A percentile compares a stretch with the other conserved stretches of the same genome.
phyloP scores from a whole-genome alignment of 179 eudicot genomes.

The Actinidia polygama region DNA sequence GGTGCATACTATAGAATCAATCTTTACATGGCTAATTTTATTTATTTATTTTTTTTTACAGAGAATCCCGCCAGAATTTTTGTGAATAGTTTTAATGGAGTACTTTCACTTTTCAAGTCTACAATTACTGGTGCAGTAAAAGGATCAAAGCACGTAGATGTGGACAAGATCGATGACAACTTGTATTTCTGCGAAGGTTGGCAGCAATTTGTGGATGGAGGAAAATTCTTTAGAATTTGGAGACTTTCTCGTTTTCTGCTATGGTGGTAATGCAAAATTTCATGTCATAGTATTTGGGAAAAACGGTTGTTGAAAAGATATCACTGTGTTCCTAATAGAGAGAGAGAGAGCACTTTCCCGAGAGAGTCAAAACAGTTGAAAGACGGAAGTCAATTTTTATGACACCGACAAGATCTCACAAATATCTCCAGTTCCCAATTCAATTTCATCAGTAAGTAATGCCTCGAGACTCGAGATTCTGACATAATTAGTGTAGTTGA shows the following conservation, averaged over 20 bases:
- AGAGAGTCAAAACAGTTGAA: not conserved
- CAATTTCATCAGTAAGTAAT: not conserved
- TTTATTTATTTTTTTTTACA: too few species aligned
- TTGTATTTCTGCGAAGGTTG: constrained; percentile 26
- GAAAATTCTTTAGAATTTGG: constrained; percentile 19
- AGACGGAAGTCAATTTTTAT: not conserved
- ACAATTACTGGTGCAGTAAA: constrained; percentile 8
- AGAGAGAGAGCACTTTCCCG: not conserved
- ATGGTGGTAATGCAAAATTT: constrained; percentile 8
- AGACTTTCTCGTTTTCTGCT: constrained; percentile 9
- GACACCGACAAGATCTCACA: too few species aligned
- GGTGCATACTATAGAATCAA: too few species aligned
- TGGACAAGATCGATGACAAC: constrained; percentile 1
- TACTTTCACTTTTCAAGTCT: constrained; percentile 1
- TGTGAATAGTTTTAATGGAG: constrained; percentile 1
- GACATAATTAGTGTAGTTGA: not conserved
- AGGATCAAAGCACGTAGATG: constrained; percentile 21
- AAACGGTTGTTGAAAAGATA: constrained; percentile 4
- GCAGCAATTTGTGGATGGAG: constrained; percentile 19
- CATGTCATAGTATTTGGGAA: constrained; percentile 6
- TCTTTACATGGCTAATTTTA: too few species aligned
- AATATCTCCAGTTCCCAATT: not conserved
- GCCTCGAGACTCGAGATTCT: not conserved
- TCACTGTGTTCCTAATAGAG: not conserved
- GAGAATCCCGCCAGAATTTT: constrained; percentile 28